Percentiles rank a stretch among this genome's conserved stretches.
These are phyloP conservation scores for Clavariopsis aquatica DNA, from an alignment of 495 filamentous ascomycete species.

Conservation along the genomic window DNA sequence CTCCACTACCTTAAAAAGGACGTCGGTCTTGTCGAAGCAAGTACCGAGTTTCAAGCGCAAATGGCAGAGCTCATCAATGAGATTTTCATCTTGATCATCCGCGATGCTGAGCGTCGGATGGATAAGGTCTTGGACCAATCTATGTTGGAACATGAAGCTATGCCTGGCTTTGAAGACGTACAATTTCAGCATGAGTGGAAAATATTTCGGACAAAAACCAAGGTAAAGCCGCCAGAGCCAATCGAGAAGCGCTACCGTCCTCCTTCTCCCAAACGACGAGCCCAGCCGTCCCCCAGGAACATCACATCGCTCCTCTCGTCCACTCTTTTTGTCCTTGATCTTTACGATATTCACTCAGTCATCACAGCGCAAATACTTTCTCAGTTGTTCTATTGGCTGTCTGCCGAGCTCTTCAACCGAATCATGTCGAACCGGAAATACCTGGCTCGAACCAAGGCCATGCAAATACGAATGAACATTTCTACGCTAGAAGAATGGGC, in stretches of 20 bases:
- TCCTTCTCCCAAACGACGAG: conserved; percentile 90
- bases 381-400: conserved; percentile 94
- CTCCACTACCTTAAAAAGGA: conserved; percentile 98
- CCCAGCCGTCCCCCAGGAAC: conserved; percentile 88
- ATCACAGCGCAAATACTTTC: conserved; percentile 90
- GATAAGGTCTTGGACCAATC: conserved; percentile 91
- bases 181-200: conserved; percentile 99
- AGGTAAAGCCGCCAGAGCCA: conserved; percentile 77
- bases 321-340: conserved; percentile 93
- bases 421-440: conserved; percentile 96
- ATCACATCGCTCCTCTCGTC: conserved; percentile 97
- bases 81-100: conserved; percentile 97
- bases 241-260: conserved; percentile 90
- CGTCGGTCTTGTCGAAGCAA: conserved; percentile 74
- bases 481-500: conserved; percentile 97
- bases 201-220: conserved; percentile 85
- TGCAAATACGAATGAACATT: conserved; percentile 99
- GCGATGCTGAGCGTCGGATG: conserved; percentile 95
- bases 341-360: conserved; percentile 98
- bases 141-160: conserved; percentile 97
- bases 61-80: conserved; percentile 95
- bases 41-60: conserved; percentile 86
- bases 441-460: conserved; percentile 93
- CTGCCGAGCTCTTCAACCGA: conserved; percentile 96
- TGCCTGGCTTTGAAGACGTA: conserved; percentile 94